phyloP scores from a whole-genome alignment of 192 early-diverging fungal genomes.

The Linnemannia exigua region DNA sequence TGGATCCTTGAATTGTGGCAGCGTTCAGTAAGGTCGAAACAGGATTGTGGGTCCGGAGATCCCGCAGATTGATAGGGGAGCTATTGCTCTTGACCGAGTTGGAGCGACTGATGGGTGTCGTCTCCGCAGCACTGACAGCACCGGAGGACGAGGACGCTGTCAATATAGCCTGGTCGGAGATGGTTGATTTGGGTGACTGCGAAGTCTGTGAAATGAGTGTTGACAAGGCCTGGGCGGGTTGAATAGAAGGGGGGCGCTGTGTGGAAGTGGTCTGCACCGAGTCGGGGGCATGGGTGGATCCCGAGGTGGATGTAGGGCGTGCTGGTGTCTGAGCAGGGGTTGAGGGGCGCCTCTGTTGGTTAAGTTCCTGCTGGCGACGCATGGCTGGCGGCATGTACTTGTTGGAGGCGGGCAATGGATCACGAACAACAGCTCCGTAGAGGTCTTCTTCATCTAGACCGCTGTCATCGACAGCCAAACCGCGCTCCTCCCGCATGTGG shows the following conservation, averaged over 20 bases:
- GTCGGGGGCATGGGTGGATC: not conserved
- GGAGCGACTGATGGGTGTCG: slow-evolving; percentile 24
- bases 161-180: not conserved
- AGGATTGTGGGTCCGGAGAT: slow-evolving; percentile 63
- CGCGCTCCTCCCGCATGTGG: slow-evolving; percentile 95
- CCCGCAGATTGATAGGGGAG: slow-evolving; percentile 60
- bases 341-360: slow-evolving; percentile 42
- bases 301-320: slow-evolving; percentile 1
- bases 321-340: slow-evolving; percentile 23
- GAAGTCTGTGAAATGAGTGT: not conserved
- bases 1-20: slow-evolving; percentile 51
- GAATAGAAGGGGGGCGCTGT: not conserved
- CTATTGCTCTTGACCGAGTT: slow-evolving; percentile 45
- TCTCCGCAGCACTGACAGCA: slow-evolving; percentile 10
- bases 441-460: slow-evolving; percentile 93
- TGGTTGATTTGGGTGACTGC: not conserved
- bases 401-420: slow-evolving; percentile 66
- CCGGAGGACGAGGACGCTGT: not conserved
- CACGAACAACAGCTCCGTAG: slow-evolving; percentile 85
- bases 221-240: not conserved
- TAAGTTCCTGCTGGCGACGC: slow-evolving; percentile 67
- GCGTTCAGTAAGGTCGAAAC: slow-evolving; percentile 55
- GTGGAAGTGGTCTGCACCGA: not conserved
- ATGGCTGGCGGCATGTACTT: slow-evolving; percentile 92
- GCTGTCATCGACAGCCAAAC: slow-evolving; percentile 69